A percentile compares a stretch with the other conserved stretches of the same genome.
Evolutionary conservation across 2,329 filamentous ascomycete species (phyloP).

Genomic region (Coniochaeta pulveracea): DNA sequence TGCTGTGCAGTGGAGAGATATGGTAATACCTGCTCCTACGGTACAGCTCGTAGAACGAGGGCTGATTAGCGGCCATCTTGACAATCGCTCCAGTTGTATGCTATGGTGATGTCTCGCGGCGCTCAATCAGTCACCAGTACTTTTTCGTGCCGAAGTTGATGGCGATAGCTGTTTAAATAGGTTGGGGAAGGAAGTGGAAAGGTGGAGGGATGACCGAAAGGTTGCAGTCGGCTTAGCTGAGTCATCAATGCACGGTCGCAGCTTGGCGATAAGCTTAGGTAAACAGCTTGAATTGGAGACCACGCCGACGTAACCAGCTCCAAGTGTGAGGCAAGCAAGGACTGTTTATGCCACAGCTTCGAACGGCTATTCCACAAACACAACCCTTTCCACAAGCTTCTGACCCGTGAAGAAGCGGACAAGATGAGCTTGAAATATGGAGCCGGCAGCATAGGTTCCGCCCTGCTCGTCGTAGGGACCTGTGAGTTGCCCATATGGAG

Average conservation of each 20-base stretch:
- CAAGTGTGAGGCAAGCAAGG: too few species aligned
- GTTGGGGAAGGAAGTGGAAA: constrained; percentile 8
- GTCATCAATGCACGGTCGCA: constrained; percentile 5
- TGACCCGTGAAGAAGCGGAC: constrained; percentile 5
- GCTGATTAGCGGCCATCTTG: constrained; percentile 36
- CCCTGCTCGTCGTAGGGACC: constrained; percentile 62
- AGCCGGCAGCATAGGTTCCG: constrained; percentile 54
- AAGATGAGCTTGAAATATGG: constrained; percentile 66
- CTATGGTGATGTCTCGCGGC: constrained; percentile 7
- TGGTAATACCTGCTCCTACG: constrained; percentile 80
- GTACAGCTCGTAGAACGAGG: constrained; percentile 86
- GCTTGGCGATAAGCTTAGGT: neutral
- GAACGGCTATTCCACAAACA: neutral
- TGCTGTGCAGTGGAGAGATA: constrained; percentile 12
- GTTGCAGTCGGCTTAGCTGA: too few species aligned
- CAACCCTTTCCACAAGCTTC: neutral
- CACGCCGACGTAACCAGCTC: constrained; percentile 2
- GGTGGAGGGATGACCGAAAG: constrained; percentile 4
- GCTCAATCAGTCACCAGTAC: constrained; percentile 9
- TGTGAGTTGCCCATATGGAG: constrained; percentile 48
- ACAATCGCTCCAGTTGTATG: neutral
- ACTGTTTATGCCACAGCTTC: constrained; percentile 1
- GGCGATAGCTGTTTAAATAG: constrained; percentile 14
- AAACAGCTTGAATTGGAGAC: constrained; percentile 1
- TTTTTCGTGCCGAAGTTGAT: constrained; percentile 6